Conservation (phyloP, 2,329 filamentous ascomycete species). For the Microcyclosporella mali region DNA sequence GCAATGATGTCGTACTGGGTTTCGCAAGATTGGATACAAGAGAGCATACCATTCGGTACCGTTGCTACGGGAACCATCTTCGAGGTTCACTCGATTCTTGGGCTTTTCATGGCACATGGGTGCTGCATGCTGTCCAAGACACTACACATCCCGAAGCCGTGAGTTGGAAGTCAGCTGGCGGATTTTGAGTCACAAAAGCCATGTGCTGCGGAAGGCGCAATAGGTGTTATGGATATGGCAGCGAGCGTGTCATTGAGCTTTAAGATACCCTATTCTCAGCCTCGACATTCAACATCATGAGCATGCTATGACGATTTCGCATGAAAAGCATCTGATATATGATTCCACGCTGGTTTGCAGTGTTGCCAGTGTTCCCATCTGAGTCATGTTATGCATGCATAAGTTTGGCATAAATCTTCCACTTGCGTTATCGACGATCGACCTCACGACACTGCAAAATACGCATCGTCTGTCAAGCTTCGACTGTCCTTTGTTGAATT, state of each 20-base stretch:
- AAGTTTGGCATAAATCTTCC: too few species aligned
- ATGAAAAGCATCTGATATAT: too few species aligned
- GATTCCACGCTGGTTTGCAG: too few species aligned
- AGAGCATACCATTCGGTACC: constrained; percentile 70
- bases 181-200: not conserved
- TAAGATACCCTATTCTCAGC: constrained; percentile 9
- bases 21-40: constrained; percentile 69
- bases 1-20: constrained; percentile 87
- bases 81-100: constrained; percentile 78
- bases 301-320: not conserved
- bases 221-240: not conserved
- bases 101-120: constrained; percentile 80
- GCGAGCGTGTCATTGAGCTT: constrained; percentile 3
- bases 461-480: too few species aligned
- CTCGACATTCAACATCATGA: constrained; percentile 13
- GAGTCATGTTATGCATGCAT: too few species aligned
- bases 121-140: constrained; percentile 94
- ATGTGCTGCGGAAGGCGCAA: not conserved
- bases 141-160: constrained; percentile 85
- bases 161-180: not conserved
- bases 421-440: too few species aligned
- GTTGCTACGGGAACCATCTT: constrained; percentile 59
- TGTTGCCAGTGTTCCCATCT: too few species aligned
- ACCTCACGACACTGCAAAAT: too few species aligned
- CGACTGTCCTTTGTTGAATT: too few species aligned